Percentiles rank a stretch among this genome's conserved stretches.
Conservation (phyloP, 1,284 basidiomycete genomes). For the Cryptococcus neoformans region DNA sequence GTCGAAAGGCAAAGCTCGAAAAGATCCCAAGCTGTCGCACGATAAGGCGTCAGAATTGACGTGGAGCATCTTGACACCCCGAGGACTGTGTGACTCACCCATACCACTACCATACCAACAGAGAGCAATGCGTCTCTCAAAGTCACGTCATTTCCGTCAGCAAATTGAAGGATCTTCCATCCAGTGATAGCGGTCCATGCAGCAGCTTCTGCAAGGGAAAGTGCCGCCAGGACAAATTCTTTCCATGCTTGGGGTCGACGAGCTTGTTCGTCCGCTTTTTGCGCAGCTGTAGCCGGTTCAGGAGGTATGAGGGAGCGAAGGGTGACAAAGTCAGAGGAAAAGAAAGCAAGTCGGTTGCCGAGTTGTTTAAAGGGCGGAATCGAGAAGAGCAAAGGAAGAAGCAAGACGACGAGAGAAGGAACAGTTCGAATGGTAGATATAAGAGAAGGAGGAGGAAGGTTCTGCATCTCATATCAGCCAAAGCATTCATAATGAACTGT, state of each 20-base stretch:
- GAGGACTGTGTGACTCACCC: conserved; percentile 29
- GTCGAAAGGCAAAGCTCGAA: conserved; percentile 27
- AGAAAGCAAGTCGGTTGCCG: conserved; percentile 8
- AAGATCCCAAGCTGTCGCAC: conserved; percentile 29
- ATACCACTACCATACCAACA: conserved; percentile 36
- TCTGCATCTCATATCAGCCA: neutral
- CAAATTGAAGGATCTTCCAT: conserved; percentile 14
- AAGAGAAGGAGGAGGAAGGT: conserved; percentile 15
- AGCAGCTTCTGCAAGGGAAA: conserved; percentile 23
- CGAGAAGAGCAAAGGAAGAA: conserved; percentile 22
- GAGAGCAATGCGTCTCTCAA: conserved; percentile 21
- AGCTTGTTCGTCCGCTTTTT: conserved; percentile 10
- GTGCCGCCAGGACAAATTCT: conserved; percentile 23
- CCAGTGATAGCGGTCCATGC: conserved; percentile 38
- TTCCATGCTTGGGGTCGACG: conserved; percentile 24
- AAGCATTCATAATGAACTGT: too few relatives aligned
- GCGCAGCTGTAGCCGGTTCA: conserved; percentile 10
- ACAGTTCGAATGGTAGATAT: conserved; percentile 30
- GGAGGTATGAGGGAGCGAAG: conserved; percentile 26
- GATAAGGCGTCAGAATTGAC: neutral
- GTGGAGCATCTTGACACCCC: neutral
- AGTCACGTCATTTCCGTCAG: conserved; percentile 6
- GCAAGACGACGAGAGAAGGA: conserved; percentile 26
- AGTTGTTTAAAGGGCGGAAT: conserved; percentile 23
- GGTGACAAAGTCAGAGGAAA: conserved; percentile 31